Conservation (phyloP, 371 early-diverging fungal species). For the Syncephalastrum contaminatum region DNA sequence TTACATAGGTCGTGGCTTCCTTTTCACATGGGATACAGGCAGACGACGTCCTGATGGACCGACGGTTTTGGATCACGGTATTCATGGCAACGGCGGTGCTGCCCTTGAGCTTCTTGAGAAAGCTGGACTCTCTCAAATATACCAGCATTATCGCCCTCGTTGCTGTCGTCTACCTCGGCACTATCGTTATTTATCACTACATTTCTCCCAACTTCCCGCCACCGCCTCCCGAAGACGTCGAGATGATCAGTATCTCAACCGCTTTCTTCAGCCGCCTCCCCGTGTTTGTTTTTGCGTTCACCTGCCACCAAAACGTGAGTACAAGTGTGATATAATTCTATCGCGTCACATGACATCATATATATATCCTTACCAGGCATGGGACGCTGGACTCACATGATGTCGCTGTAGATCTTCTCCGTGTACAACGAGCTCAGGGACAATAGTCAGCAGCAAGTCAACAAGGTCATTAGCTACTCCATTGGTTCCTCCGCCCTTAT, state of each 20-base stretch:
- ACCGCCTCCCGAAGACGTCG: slow-evolving; percentile 42
- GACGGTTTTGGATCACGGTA: slow-evolving; percentile 86
- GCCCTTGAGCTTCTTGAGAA: slow-evolving; percentile 82
- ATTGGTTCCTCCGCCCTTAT: slow-evolving; percentile 78
- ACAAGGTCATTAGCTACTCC: slow-evolving; percentile 68
- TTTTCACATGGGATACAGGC: slow-evolving; percentile 25
- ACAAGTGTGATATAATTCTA: neutral
- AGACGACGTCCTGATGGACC: slow-evolving; percentile 43
- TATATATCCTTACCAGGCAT: slow-evolving; percentile 11
- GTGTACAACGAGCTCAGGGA: slow-evolving; percentile 91
- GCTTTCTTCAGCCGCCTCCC: slow-evolving; percentile 86
- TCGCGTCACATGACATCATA: too few species aligned
- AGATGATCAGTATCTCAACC: slow-evolving; percentile 54
- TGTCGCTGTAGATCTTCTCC: slow-evolving; percentile 70
- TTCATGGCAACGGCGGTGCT: slow-evolving; percentile 65
- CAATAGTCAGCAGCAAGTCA: slow-evolving; percentile 68
- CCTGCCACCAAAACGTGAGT: slow-evolving; percentile 92
- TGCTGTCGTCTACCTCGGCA: slow-evolving; percentile 88
- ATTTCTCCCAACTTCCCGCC: slow-evolving; percentile 50
- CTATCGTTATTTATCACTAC: slow-evolving; percentile 84
- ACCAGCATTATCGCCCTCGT: slow-evolving; percentile 91
- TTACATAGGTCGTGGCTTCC: slow-evolving; percentile 32
- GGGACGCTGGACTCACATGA: slow-evolving; percentile 9
- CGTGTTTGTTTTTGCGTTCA: slow-evolving; percentile 98
- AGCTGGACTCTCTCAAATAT: slow-evolving; percentile 93